Base-by-base conservation (phyloP, 306 rosid species). In the Cyclanthera cordifolia region DNA sequence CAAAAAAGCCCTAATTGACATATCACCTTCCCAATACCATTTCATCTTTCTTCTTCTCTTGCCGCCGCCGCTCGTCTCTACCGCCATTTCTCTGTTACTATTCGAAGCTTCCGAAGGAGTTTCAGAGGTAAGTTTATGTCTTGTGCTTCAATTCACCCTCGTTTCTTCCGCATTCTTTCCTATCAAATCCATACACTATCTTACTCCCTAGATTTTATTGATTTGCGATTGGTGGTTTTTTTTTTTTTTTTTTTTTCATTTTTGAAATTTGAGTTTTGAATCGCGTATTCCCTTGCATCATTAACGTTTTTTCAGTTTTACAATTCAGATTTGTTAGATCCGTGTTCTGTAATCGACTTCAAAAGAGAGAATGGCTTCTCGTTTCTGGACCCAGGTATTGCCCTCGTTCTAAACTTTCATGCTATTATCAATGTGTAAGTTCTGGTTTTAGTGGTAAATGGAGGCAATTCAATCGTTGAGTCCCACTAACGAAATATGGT, bases 361-460 rank as follows among this genome's bases (percentile, higher is more conserved):
- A 68, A 53, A 54, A 49, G 61, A 53, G 49, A 60, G 15, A 34
- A 82, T 82, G 86, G 72, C 75, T 43, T 82, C 86, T 3, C 83
- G 83, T 28, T 82, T 82, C 75, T 86, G 89, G 37, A 75, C 79
- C 2, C 90, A 84, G 89, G 89, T 66, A 45, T 66, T 66, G 23
- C 41, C 16, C 47, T 66, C 7, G n/a, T 4, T 45, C 23, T 9
- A 14, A 65, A 25, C 15, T 48, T 46, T 66, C 39, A 3, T 24
- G 41, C 43, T 43, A 21, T 66, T 47, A 25, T 65, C 41, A 41
- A 11, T 63, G 0, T 41, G 2, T 41, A 19, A 28, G 17, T 21
- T 63, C 3, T 20, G 17, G 4, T 37, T 61, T 39, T 14, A 17
- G 68, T 37, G 68, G 68, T 19, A 61, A 3, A 10, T 19, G 50